Base-by-base conservation (phyloP, 768 basidiomycete genomes). In the Omphalotus guepiniiformis region DNA sequence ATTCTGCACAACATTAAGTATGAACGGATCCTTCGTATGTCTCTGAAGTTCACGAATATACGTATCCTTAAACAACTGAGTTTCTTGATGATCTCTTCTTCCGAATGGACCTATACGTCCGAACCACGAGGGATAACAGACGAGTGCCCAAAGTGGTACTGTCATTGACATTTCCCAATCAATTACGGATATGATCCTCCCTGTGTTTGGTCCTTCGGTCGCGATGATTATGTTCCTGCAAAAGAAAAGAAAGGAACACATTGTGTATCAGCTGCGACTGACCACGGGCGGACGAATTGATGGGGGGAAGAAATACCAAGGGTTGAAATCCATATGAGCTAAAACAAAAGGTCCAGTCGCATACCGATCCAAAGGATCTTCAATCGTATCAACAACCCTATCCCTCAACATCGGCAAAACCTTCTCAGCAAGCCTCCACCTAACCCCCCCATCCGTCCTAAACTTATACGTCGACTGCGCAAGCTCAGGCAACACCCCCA, bases 81-180 rank as follows among this genome's bases (percentile, higher is more conserved):
- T 51, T 34, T 58, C 57, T 13, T 25, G 16, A 9, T 49, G 42
- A 13, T 47, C 32, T 3, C 57, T 55, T 36, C 16, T 32, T 18
- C 21, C n/a, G 21, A 12, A 32, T 4, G 39, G 22, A 15, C 44
- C 40, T 21, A 28, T 18, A 25, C 44, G 51, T 25, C 54, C 52
- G 37, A 58, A 58, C 57, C 57, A 58, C 13, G 42, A 47, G 13
- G 58, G 58, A 48, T 57, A 46, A 26, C 55, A 57, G n/a, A 53
- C 46, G 22, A 58, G 35, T 6, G 52, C 44, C 58, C 58, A 59
- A 13, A 59, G 30, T 0, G 58, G 58, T 15, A 58, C 58, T 7
- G 53, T 56, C 16, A 49, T 19, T 18, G 56, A 41, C 36, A 48
- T 52, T 40, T 59, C 58, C 58, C 58, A 59, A 53, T 59, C 56